Conservation (phyloP, 768 basidiomycete species). For the Clitopilus hobsonii region DNA sequence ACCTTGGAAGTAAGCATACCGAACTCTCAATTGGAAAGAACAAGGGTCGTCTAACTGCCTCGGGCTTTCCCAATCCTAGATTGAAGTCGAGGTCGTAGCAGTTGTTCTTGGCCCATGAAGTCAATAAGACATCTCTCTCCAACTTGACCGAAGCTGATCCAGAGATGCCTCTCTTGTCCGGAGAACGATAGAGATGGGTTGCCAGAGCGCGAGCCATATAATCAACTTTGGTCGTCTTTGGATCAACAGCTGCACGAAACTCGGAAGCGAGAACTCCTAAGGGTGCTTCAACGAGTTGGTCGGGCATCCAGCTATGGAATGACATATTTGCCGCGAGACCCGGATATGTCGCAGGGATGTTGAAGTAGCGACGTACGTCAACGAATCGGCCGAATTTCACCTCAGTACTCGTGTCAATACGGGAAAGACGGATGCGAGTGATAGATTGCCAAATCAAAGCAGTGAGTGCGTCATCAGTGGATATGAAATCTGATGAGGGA, state of each 20-base stretch:
- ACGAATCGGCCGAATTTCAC: conserved; percentile 20
- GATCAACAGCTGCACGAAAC: conserved; percentile 18
- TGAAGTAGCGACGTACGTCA: conserved; percentile 18
- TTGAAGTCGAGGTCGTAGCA: conserved; percentile 19
- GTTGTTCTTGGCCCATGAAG: conserved; percentile 21
- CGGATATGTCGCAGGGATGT: conserved; percentile 16
- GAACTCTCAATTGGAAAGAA: conserved; percentile 20
- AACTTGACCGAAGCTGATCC: conserved; percentile 14
- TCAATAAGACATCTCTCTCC: conserved; percentile 18
- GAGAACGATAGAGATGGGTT: conserved; percentile 10
- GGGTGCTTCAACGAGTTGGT: conserved; percentile 11
- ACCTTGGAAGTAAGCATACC: conserved; percentile 19
- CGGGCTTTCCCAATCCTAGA: conserved; percentile 18
- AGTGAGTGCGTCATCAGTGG: conserved; percentile 22
- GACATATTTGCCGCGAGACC: conserved; percentile 22
- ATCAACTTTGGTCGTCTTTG: conserved; percentile 13
- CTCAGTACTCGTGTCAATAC: conserved; percentile 8
- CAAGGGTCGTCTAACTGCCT: conserved; percentile 19
- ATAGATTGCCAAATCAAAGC: conserved; percentile 23
- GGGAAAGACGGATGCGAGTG: conserved; percentile 17
- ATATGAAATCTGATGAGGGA: conserved; percentile 15
- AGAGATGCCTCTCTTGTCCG: conserved; percentile 9
- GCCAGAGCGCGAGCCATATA: conserved; percentile 17
- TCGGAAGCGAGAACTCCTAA: conserved; percentile 18
- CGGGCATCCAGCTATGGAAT: conserved; percentile 10